phyloP scores from a whole-genome alignment of 148 eudicot genomes.

The Amaranthus palmeri region DNA sequence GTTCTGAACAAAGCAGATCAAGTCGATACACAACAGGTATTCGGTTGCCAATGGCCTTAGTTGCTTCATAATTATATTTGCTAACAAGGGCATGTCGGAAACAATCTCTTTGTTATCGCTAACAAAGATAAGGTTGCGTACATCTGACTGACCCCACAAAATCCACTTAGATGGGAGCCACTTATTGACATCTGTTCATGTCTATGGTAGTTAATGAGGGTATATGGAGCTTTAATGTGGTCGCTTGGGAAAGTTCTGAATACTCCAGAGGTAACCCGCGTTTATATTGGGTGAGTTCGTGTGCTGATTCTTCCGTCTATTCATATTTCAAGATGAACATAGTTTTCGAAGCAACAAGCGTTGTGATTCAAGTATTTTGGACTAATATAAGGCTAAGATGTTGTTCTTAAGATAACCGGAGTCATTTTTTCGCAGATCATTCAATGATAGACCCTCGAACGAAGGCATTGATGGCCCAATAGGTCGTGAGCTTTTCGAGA shows the following conservation, averaged over 20 bases:
- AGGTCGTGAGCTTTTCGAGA: slow-evolving; percentile 74
- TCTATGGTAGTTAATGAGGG: slow-evolving; percentile 66
- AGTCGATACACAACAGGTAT: slow-evolving; percentile 81
- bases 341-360: neutral
- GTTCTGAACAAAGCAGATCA: slow-evolving; percentile 89
- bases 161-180: too few species aligned
- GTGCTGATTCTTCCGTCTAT: neutral
- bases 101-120: too few species aligned
- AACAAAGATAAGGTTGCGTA: too few species aligned
- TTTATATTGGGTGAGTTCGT: slow-evolving; percentile 66
- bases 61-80: too few species aligned
- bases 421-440: slow-evolving; percentile 44
- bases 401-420: slow-evolving; percentile 6
- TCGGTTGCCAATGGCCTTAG: neutral
- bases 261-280: slow-evolving; percentile 83
- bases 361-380: neutral
- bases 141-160: too few species aligned
- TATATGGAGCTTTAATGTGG: slow-evolving; percentile 95
- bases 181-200: neutral
- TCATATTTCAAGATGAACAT: neutral
- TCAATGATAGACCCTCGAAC: slow-evolving; percentile 64
- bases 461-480: slow-evolving; percentile 55
- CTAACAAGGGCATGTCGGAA: too few species aligned
- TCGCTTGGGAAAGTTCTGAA: slow-evolving; percentile 81
- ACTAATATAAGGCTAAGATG: neutral